Base-by-base conservation (phyloP, 2,329 filamentous ascomycete species). In the Aspergillus novoparasiticus region DNA sequence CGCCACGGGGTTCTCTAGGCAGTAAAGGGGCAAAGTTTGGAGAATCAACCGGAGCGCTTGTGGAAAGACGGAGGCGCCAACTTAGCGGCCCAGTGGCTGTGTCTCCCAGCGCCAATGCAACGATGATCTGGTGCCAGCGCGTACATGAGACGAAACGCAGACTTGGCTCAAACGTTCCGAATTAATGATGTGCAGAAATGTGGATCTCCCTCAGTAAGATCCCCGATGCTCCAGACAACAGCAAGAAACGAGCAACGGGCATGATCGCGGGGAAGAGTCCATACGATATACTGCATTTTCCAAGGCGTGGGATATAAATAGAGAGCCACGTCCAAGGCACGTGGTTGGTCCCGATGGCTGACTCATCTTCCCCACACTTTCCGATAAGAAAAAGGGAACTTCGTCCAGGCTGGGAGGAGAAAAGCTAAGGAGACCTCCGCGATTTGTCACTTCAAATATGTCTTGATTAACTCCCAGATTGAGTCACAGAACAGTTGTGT, bases 41-140 rank as follows among this genome's bases (percentile, higher is more conserved):
- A 51, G 36, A 50, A 46, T 48, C 41, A 56, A 46, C 46, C 32
- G 46, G 19, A 45, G 56, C 8, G 62, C 39, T 50, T 30, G 55
- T 48, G 41, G 63, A 61, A 61, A 59, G 57, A 55, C 57, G 57
- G 56, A 64, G 54, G 57, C 60, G 51, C 59, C 61, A 61, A 59
- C 65, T 51, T 65, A 65, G 64, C 57, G 60, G 64, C 58, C 51
- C 61, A 63, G 68, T 68, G 68, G 68, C 68, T 69, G 68, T 69
- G 66, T 65, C 57, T 56, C 26, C 43, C 53, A 43, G 32, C 58
- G 48, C 59, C 55, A 59, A 63, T 67, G 63, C 63, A 63, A 64
- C 65, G 65, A 51, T 63, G 65, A 66, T 65, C 65, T 61, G 48
- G 61, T 41, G 61, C 50, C 53, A 48, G 56, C 43, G 43, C 34